Percentiles rank a stretch among this genome's conserved stretches.
These are phyloP conservation scores for Benincasa hispida DNA, from an alignment of 306 rosid genomes.

Conservation along the genomic window DNA sequence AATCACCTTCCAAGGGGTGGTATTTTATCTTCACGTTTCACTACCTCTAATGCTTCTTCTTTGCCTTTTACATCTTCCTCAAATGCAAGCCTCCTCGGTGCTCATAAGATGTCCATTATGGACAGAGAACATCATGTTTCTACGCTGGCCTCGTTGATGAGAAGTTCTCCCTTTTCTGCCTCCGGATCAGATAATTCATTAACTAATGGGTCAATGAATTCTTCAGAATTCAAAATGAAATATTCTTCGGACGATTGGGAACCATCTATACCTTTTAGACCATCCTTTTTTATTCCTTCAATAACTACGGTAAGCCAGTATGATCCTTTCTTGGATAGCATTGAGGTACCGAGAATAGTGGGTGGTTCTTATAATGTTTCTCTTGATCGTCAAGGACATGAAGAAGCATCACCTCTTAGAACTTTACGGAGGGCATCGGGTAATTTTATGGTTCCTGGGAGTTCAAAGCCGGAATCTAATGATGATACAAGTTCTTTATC, in stretches of 20 bases:
- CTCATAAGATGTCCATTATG: constrained; percentile 25
- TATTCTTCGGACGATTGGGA: constrained; percentile 60
- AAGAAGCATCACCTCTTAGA: constrained; percentile 30
- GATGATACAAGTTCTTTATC: constrained; percentile 69
- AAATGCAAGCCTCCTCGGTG: constrained; percentile 14
- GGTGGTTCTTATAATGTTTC: constrained; percentile 47
- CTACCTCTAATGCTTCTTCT: constrained; percentile 26
- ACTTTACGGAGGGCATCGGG: constrained; percentile 23
- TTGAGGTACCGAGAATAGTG: constrained; percentile 62
- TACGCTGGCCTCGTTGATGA: constrained; percentile 23
- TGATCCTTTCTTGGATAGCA: constrained; percentile 58
- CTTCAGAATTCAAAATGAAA: constrained; percentile 30
- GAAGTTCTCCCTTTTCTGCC: constrained; percentile 29
- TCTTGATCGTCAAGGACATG: constrained; percentile 32
- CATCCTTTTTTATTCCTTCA: constrained; percentile 61
- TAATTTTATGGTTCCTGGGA: constrained; percentile 34
- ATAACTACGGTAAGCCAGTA: constrained; percentile 42
- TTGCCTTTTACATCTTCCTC: constrained; percentile 29
- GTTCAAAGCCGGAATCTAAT: constrained; percentile 30
- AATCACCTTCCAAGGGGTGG: constrained; percentile 15
- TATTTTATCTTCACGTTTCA: constrained; percentile 20
- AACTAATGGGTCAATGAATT: constrained; percentile 17
- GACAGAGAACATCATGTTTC: constrained; percentile 25
- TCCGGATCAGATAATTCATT: constrained; percentile 30
- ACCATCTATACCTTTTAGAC: constrained; percentile 84